phyloP scores from a whole-genome alignment of 1,284 basidiomycete species.

The Termitomyces sp. region DNA sequence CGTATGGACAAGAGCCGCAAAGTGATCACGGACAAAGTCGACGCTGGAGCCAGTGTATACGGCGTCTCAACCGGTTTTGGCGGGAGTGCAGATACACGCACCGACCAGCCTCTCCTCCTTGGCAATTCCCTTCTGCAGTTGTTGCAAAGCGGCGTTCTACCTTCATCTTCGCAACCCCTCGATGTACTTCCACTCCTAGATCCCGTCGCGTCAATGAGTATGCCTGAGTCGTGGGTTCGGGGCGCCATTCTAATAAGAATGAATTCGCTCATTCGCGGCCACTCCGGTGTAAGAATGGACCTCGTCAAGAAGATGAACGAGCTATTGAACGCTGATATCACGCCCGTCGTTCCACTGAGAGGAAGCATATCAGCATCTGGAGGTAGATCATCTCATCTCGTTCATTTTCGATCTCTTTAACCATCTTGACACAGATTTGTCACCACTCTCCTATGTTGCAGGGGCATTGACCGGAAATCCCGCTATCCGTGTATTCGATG shows the following conservation, averaged over 20 bases:
- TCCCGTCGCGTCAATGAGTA: slow-evolving; percentile 62
- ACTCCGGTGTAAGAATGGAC: slow-evolving; percentile 80
- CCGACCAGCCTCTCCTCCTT: slow-evolving; percentile 60
- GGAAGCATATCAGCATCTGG: slow-evolving; percentile 82
- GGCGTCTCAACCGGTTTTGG: slow-evolving; percentile 83
- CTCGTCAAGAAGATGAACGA: slow-evolving; percentile 77
- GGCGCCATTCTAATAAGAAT: slow-evolving; percentile 83
- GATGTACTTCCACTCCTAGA: slow-evolving; percentile 59
- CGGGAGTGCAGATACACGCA: slow-evolving; percentile 67
- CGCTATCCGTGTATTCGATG: slow-evolving; percentile 70
- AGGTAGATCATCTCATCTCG: slow-evolving; percentile 36
- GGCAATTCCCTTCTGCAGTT: slow-evolving; percentile 78
- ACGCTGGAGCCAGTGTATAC: slow-evolving; percentile 67
- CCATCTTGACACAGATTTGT: slow-evolving; percentile 48
- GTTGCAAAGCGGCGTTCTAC: slow-evolving; percentile 68
- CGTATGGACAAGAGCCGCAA: slow-evolving; percentile 55
- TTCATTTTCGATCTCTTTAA: slow-evolving; percentile 6
- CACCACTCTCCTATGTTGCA: slow-evolving; percentile 82
- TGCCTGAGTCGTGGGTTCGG: slow-evolving; percentile 90
- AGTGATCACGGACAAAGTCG: slow-evolving; percentile 64
- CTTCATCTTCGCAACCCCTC: slow-evolving; percentile 42
- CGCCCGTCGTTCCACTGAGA: slow-evolving; percentile 79
- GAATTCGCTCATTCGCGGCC: slow-evolving; percentile 84
- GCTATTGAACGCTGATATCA: slow-evolving; percentile 70
- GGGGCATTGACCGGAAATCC: slow-evolving; percentile 75